Base-by-base conservation (phyloP, 768 basidiomycete genomes). In the Panellus pusillus region DNA sequence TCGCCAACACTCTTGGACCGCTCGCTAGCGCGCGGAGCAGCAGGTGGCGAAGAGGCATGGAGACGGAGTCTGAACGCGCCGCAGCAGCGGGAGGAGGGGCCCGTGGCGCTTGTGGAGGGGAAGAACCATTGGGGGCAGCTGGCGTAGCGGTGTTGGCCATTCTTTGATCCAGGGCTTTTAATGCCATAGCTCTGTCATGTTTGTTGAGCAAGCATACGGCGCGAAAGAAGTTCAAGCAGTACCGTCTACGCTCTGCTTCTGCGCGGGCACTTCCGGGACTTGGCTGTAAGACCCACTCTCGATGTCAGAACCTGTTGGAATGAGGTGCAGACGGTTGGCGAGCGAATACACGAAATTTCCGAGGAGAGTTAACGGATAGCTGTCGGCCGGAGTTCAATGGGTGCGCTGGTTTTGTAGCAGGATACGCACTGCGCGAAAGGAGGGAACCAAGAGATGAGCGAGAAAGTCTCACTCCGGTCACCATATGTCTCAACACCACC, bases 231-330 rank as follows among this genome's bases (percentile, higher is more conserved):
- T 14, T 37, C 24, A 38, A 49, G 14, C 68, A 82, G 52, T 57
- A 94, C 94, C 96, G 82, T 75, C 96, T 77, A 55, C 97, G 78
- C 74, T 99, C 97, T 17, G 97, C 97, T 72, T 99, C 97, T 18
- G 97, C 97, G 31, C 97, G 81, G 17, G 93, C 87, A 65, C 87
- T 89, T 13, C 92, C 94, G 32, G 94, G 93, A 90, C 77, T 62
- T 84, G 84, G 38, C 72, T 75, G 66, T 93, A 94, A 9, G 74
- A 74, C 13, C 84, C 90, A 55, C 79, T 77, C 66, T 94, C 93
- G 35, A 91, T 55, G 63, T 94, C 93, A 36, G 78, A 54, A 28
- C 71, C 71, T 1, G 80, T 69, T 19, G 90, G 90, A 52, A 98
- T 87, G 57, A 98, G 71, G 63, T 83, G 84, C 64, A 95, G 76